Base-by-base conservation (phyloP, 2,329 filamentous ascomycete species). In the Polytolypa hystricis region DNA sequence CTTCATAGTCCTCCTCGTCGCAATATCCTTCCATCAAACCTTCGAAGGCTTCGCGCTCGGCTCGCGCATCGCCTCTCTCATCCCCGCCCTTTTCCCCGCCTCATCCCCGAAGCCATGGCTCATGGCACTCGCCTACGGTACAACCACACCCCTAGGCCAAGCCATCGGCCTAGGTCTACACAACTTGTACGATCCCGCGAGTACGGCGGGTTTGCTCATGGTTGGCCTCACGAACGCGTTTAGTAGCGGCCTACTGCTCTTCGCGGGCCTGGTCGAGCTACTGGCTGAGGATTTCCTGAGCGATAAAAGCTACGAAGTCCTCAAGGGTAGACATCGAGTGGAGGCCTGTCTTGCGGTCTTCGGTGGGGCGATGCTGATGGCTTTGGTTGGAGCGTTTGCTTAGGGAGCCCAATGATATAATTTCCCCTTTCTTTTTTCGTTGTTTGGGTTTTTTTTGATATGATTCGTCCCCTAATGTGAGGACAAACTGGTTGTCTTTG, bases 181-280 rank as follows among this genome's bases (percentile, higher is more conserved):
- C 57, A 77, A 76, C 23, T 63, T 91, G 44, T 93, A 93, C 58
- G 83, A 86, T 46, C 84, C 85, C 1, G 71, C 74, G 48, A 84
- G 80, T 49, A 73, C 84, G 52, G 74, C 77, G 0, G 84, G 85
- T 0, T 61, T 93, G 32, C 63, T 93, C 17, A 80, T 89, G 62
- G 84, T 93, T 4, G 85, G 85, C 5, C 75, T 87, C 53, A 91
- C 89, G 71, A 93, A 93, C 51, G 84, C 83, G 26, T 81, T 93
- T 35, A 86, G 81, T 7, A 79, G 80, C 34, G 85, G 85, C 0
- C 65, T 93, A 34, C 60, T 93, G 18, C 66, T 93, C 3, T 93
- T 89, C 54, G 84, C 85, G 0, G 84, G 83, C 0, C 63, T 93
- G 29, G 85, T 93, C 3, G 84, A 93, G 61, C 67, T 93, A 14